Evolutionary conservation across 2,329 filamentous ascomycete genomes (phyloP).

Genomic region (Fusarium anthophilum): DNA sequence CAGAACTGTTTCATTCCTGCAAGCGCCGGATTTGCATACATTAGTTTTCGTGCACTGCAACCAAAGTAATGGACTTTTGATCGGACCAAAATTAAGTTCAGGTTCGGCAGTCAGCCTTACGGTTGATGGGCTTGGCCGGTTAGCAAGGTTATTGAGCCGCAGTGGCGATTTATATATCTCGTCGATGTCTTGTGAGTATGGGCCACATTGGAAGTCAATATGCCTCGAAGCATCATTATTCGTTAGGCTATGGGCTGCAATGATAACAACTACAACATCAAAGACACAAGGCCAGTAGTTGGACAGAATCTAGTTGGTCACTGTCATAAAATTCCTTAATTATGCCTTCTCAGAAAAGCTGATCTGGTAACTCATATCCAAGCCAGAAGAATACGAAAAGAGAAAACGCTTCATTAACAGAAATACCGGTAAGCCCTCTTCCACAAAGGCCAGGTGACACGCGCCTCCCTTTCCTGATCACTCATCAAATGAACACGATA

Average conservation of each 20-base stretch:
- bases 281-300: not conserved
- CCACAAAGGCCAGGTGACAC: constrained; percentile 75
- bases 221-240: no score
- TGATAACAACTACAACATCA: not conserved
- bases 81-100: not conserved
- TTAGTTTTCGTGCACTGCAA: not conserved
- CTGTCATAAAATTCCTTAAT: not conserved
- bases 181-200: not conserved
- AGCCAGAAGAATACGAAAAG: not conserved
- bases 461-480: constrained; percentile 81
- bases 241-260: accelerated
- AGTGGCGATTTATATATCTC: not conserved
- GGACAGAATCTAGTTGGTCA: not conserved
- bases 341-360: not conserved
- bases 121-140: accelerated
- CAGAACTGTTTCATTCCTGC: not conserved
- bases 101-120: no score
- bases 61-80: not conserved
- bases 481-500: constrained; percentile 81
- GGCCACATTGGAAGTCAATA: accelerated
- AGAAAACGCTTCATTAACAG: constrained; percentile 58
- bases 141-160: not conserved
- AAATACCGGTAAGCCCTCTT: constrained; percentile 78
- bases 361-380: not conserved
- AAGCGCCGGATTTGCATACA: not conserved